Conservation (phyloP, 208 protist species). For the Blastocrithidia nonstop region DNA sequence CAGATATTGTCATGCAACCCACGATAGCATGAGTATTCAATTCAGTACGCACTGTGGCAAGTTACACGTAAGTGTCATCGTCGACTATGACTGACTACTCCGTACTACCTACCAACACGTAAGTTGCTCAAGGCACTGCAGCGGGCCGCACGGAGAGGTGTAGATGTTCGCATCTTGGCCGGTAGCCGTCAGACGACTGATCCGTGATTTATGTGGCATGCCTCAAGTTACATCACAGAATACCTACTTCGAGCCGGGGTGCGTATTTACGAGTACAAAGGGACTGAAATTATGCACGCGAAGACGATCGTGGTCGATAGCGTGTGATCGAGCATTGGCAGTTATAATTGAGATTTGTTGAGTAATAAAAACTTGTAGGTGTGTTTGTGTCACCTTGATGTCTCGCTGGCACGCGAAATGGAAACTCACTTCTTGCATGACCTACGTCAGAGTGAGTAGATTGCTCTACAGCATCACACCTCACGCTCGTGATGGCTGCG, state of each 20-base stretch:
- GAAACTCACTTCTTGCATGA: constrained; percentile 75
- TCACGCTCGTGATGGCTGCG: constrained; percentile 52
- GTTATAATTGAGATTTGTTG: constrained; percentile 89
- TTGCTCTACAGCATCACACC: constrained; percentile 44
- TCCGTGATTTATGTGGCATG: constrained; percentile 87
- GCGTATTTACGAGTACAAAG: constrained; percentile 83
- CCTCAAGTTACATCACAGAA: constrained; percentile 73
- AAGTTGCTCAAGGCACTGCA: constrained; percentile 65
- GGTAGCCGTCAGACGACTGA: constrained; percentile 75
- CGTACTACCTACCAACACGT: constrained; percentile 81
- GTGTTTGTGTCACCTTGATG: constrained; percentile 60
- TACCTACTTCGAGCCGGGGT: constrained; percentile 57
- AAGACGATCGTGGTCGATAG: constrained; percentile 88
- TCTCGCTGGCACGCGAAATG: constrained; percentile 54
- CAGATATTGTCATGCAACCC: constrained; percentile 82
- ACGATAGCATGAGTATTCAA: constrained; percentile 63
- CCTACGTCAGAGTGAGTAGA: constrained; percentile 36
- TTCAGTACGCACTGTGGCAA: constrained; percentile 82
- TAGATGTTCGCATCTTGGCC: constrained; percentile 82
- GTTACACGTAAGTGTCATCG: constrained; percentile 64
- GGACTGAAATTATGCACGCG: constrained; percentile 78
- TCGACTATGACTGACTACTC: constrained; percentile 82
- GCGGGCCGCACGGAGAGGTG: constrained; percentile 57
- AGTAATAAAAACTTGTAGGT: constrained; percentile 87
- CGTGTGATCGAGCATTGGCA: constrained; percentile 80